Base-by-base conservation (phyloP, 169 alveolate species). In the Theileria parva region DNA sequence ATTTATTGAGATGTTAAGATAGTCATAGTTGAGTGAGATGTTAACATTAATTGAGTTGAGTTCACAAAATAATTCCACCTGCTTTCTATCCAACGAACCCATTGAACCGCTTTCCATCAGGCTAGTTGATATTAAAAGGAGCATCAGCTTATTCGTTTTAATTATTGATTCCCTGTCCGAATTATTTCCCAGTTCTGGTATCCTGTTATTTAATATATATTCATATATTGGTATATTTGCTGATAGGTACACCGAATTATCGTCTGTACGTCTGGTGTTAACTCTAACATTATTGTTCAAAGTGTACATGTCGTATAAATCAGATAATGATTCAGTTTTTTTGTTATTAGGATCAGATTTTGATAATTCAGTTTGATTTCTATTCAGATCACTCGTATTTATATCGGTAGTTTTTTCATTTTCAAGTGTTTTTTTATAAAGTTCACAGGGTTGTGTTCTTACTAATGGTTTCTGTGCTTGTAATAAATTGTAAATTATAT, bases 101-200 rank as follows among this genome's bases (percentile, higher is more conserved):
- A 93, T 77, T 48, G 94, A 95, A 12, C 96, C 96, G 6, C 96
- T 95, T 61, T 93, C 96, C 93, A 93, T 91, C 91, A 93, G 57
- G 6, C 86, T 63, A 9, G 77, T 39, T 17, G 87, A 77, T n/a
- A 80, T 81, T 39, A 85, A 53, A 25, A 85, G 27, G 51, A 85
- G 67, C 69, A 75, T 66, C 50, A 53, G 17, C 66, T 83, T 83
- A 7, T 60, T 51, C 81, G 61, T 57, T 19, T 64, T 74, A 75
- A 34, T 15, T 50, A 69, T 34, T 21, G 73, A 68, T 2, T 19
- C 44, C 67, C 55, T 21, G 32, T 7, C 51, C 30, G 61, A 48
- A 74, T 79, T 37, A 60, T 59, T 32, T 5, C 3, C n/a, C 50
- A 63, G 1, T 63, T 15, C 71, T 39, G 44, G 17, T 15, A 75